These are phyloP conservation scores for Stevia rebaudiana DNA, from an alignment of 140 eudicot species.

Conservation along the genomic window DNA sequence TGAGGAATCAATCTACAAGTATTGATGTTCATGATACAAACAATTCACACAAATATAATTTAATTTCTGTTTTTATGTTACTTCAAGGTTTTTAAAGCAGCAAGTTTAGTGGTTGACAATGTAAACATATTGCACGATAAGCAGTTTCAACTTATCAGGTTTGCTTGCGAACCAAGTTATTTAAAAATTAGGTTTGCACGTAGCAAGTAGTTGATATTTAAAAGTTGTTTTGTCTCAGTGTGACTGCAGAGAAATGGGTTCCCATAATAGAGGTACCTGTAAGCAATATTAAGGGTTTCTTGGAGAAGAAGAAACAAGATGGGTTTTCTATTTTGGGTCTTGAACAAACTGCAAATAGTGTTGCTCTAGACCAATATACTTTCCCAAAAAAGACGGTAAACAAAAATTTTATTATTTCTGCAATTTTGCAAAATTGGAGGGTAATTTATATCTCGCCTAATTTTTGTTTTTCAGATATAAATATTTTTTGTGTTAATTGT, in stretches of 20 bases:
- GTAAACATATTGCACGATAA: constrained; percentile 62
- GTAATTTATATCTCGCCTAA: too few species aligned
- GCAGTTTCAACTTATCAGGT: constrained; percentile 98
- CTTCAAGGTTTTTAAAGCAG: constrained; percentile 78
- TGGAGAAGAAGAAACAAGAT: constrained; percentile 76
- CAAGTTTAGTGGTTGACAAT: constrained; percentile 68
- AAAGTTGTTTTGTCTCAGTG: constrained; percentile 37
- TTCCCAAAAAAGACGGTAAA: constrained; percentile 74
- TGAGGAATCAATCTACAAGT: not conserved
- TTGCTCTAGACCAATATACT: constrained; percentile 60
- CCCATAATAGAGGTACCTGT: constrained; percentile 88
- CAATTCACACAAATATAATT: not conserved
- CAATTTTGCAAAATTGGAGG: not conserved
- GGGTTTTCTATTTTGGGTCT: constrained; percentile 80
- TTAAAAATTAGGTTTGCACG: not conserved
- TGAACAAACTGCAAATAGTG: constrained; percentile 96
- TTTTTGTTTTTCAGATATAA: too few species aligned
- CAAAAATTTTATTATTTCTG: not conserved
- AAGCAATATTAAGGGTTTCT: constrained; percentile 59
- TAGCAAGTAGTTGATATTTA: not conserved
- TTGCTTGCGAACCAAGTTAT: constrained; percentile 3
- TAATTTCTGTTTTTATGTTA: not conserved
- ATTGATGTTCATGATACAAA: not conserved
- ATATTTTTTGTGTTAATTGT: not conserved
- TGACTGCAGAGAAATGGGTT: constrained; percentile 98